A percentile compares a stretch with the other conserved stretches of the same genome.
Conservation (phyloP, 179 eudicot genomes). For the Amaranthus tricolor region DNA sequence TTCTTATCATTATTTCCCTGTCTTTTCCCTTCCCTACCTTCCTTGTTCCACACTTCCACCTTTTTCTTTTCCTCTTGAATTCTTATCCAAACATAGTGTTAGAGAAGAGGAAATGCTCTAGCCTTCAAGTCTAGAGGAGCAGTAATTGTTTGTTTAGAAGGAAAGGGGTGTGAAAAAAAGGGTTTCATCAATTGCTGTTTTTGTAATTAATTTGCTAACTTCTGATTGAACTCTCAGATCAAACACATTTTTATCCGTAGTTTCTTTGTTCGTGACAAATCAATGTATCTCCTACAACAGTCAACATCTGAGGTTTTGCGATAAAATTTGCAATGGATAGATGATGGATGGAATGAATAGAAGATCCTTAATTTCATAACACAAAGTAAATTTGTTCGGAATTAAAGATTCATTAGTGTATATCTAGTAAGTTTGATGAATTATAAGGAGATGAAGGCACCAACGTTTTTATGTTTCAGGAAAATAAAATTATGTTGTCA, state of each 20-base stretch:
- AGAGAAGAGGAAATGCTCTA: too few relatives aligned
- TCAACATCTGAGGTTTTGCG: neutral
- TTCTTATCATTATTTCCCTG: too few relatives aligned
- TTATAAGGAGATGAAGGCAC: neutral
- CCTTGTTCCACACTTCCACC: too few relatives aligned
- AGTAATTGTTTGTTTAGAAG: neutral
- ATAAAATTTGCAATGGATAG: neutral
- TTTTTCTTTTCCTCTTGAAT: too few relatives aligned
- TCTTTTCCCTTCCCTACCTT: too few relatives aligned
- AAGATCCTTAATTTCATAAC: neutral
- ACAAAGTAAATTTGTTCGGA: neutral
- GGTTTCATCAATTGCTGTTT: neutral
- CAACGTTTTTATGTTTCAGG: neutral
- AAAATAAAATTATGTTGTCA: neutral
- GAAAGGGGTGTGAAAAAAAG: neutral
- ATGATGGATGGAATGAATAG: neutral
- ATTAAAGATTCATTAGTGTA: neutral
- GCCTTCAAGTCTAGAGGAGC: neutral
- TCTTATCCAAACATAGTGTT: too few relatives aligned
- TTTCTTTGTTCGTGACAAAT: neutral
- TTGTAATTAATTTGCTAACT: neutral
- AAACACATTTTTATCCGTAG: neutral
- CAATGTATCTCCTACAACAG: neutral
- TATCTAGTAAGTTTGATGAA: neutral
- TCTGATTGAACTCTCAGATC: neutral